Evolutionary conservation across 768 basidiomycete genomes (phyloP).

Genomic region (Trametes coccinea): DNA sequence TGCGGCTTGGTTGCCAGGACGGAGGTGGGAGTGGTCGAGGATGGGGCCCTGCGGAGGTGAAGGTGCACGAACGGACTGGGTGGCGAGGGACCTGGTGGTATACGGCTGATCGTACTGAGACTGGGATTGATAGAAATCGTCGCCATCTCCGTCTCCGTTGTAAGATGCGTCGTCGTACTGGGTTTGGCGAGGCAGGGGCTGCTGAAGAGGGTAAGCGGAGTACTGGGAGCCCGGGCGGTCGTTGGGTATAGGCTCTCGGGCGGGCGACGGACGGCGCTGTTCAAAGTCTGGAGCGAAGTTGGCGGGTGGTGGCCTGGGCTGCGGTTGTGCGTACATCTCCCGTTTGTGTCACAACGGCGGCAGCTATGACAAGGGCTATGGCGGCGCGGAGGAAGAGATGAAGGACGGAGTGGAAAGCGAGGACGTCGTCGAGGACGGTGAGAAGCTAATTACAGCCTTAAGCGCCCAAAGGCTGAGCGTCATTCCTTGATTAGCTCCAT

Average conservation of each 20-base stretch:
- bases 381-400: neutral
- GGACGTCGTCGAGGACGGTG: constrained; percentile 14
- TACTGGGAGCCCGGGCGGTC: constrained; percentile 22
- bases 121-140: constrained; percentile 31
- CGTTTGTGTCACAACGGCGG: neutral
- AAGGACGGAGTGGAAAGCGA: constrained; percentile 14
- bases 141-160: constrained; percentile 28
- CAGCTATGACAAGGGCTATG: neutral
- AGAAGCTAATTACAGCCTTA: constrained; percentile 5
- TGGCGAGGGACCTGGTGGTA: constrained; percentile 24
- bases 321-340: constrained; percentile 29
- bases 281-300: constrained; percentile 27
- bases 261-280: constrained; percentile 21
- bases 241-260: constrained; percentile 12
- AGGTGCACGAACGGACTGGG: constrained; percentile 53
- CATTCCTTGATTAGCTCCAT: neutral
- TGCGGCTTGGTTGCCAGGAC: constrained; percentile 89
- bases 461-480: neutral
- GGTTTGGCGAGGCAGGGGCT: constrained; percentile 9
- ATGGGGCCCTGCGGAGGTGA: constrained; percentile 70
- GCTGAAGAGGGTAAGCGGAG: constrained; percentile 21
- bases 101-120: constrained; percentile 27
- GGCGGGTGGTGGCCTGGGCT: constrained; percentile 22
- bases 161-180: constrained; percentile 19
- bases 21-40: constrained; percentile 89